These are phyloP conservation scores for Aspergillus tamarii DNA, from an alignment of 2,329 filamentous ascomycete genomes.

Conservation along the genomic window DNA sequence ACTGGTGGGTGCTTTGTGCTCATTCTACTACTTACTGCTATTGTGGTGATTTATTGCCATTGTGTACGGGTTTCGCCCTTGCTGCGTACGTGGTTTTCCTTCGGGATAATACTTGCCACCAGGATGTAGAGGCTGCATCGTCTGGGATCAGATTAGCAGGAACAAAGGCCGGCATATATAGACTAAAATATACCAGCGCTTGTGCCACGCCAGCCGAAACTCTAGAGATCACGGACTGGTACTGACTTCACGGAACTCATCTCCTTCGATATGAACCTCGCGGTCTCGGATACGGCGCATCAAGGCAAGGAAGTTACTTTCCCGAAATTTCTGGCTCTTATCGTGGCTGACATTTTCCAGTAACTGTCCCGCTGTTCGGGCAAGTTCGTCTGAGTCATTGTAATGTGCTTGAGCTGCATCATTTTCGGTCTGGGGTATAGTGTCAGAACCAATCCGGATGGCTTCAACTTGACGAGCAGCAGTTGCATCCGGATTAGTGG, in stretches of 20 bases:
- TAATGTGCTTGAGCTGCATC: constrained; percentile 35
- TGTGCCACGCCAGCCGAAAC: constrained; percentile 39
- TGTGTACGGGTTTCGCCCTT: constrained; percentile 13
- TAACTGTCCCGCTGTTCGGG: constrained; percentile 71
- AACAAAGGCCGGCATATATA: constrained; percentile 32
- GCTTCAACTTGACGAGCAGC: constrained; percentile 25
- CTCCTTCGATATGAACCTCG: constrained; percentile 73
- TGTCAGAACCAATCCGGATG: constrained; percentile 48
- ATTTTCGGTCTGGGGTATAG: constrained; percentile 41
- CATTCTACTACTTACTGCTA: constrained; percentile 29
- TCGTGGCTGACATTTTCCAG: constrained; percentile 71
- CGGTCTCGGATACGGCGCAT: constrained; percentile 76
- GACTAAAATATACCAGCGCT: constrained; percentile 41
- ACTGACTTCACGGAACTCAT: constrained; percentile 57
- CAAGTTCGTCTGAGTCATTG: constrained; percentile 67
- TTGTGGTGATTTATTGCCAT: constrained; percentile 16
- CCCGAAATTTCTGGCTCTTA: constrained; percentile 72
- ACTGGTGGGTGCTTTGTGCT: constrained; percentile 15
- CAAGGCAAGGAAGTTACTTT: constrained; percentile 74
- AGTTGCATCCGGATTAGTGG: constrained; percentile 20
- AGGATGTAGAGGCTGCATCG: constrained; percentile 49
- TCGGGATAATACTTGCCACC: constrained; percentile 51
- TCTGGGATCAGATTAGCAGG: constrained; percentile 42
- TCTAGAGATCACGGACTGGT: constrained; percentile 44
- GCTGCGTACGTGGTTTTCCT: constrained; percentile 22